These are phyloP conservation scores for Paxillus involutus DNA, from an alignment of 768 basidiomycete species.

Conservation along the genomic window DNA sequence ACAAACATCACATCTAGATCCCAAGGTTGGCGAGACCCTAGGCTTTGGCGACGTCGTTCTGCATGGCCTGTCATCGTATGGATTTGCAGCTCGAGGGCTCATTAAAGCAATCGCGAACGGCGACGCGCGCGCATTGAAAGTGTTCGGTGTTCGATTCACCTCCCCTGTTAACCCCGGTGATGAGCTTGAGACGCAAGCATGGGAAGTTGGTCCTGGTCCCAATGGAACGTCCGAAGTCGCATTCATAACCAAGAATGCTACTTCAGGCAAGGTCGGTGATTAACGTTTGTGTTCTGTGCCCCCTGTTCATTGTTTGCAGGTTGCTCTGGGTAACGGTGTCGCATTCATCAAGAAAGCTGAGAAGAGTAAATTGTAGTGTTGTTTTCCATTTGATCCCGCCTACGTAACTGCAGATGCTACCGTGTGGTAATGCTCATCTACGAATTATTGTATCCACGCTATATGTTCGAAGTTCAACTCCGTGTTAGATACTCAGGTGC, in stretches of 20 bases:
- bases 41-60: slow-evolving; percentile 87
- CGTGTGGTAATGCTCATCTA: not conserved
- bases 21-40: slow-evolving; percentile 62
- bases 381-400: not conserved
- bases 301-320: slow-evolving; percentile 25
- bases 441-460: not conserved
- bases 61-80: slow-evolving; percentile 81
- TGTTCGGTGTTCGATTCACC: slow-evolving; percentile 77
- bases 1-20: slow-evolving; percentile 46
- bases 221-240: slow-evolving; percentile 57
- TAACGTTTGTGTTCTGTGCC: not conserved
- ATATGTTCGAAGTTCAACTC: not conserved
- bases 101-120: slow-evolving; percentile 61
- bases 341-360: slow-evolving; percentile 59
- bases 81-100: slow-evolving; percentile 78
- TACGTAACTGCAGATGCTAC: not conserved
- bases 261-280: slow-evolving; percentile 52
- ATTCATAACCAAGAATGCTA: slow-evolving; percentile 61
- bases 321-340: slow-evolving; percentile 59
- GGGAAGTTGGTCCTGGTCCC: slow-evolving; percentile 72
- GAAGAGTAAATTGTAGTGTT: slow-evolving; percentile 41
- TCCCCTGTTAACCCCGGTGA: slow-evolving; percentile 84
- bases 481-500: not conserved
- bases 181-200: slow-evolving; percentile 71
- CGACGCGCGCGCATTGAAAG: slow-evolving; percentile 60